phyloP scores from a whole-genome alignment of 179 eudicot species.

The Patellifolia procumbens region DNA sequence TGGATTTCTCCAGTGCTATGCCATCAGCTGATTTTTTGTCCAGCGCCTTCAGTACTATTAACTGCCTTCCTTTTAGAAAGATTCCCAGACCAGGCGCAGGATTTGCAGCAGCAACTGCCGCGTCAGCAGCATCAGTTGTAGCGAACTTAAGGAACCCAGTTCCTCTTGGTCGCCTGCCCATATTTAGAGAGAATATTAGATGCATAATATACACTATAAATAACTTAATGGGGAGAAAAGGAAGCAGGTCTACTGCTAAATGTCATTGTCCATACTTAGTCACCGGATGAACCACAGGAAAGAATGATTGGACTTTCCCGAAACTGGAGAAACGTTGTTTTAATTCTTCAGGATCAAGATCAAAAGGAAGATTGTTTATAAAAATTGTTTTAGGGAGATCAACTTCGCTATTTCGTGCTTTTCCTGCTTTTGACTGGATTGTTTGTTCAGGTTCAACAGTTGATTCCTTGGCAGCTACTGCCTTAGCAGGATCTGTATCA shows the following conservation, averaged over 20 bases:
- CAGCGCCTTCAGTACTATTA: slow-evolving; percentile 81
- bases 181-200: slow-evolving; percentile 20
- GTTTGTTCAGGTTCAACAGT: slow-evolving; percentile 32
- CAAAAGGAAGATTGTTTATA: slow-evolving; percentile 87
- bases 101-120: slow-evolving; percentile 73
- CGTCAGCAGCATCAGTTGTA: slow-evolving; percentile 59
- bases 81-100: slow-evolving; percentile 74
- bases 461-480: slow-evolving; percentile 19
- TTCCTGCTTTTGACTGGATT: slow-evolving; percentile 31
- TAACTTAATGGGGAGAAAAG: not conserved
- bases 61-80: slow-evolving; percentile 73
- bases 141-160: slow-evolving; percentile 87
- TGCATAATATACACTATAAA: not conserved
- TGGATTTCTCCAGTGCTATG: slow-evolving; percentile 67
- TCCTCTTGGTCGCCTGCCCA: slow-evolving; percentile 84
- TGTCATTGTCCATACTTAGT: slow-evolving; percentile 59
- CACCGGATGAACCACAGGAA: slow-evolving; percentile 76
- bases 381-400: slow-evolving; percentile 76
- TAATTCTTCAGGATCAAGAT: slow-evolving; percentile 73
- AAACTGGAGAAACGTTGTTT: slow-evolving; percentile 81
- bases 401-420: slow-evolving; percentile 36
- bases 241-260: slow-evolving; percentile 15
- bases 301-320: slow-evolving; percentile 81
- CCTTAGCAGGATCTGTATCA: slow-evolving; percentile 29
- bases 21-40: slow-evolving; percentile 87